These are phyloP conservation scores for Suillus discolor DNA, from an alignment of 768 basidiomycete genomes.

Conservation along the genomic window DNA sequence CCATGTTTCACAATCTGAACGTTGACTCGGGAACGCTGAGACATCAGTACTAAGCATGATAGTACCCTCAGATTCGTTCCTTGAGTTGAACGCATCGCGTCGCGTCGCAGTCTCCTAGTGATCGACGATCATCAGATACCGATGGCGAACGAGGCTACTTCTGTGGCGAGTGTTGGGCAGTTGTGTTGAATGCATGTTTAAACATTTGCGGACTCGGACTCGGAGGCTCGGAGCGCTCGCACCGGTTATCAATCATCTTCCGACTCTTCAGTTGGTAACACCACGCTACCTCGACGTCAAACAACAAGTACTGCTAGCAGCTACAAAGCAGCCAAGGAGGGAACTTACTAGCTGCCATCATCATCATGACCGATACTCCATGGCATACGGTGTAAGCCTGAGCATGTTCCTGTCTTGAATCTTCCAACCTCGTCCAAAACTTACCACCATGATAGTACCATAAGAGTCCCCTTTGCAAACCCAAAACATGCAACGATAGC, in stretches of 20 bases:
- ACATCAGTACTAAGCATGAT: neutral
- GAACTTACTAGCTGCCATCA: slow-evolving; percentile 7
- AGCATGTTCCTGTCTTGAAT: neutral
- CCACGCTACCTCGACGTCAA: neutral
- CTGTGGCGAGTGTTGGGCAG: neutral
- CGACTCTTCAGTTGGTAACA: neutral
- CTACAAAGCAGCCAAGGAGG: neutral
- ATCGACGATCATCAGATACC: neutral
- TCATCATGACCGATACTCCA: slow-evolving; percentile 28
- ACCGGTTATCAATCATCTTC: neutral
- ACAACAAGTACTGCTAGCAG: neutral
- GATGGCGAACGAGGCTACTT: neutral
- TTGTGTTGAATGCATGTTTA: neutral
- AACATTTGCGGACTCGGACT: too few species aligned
- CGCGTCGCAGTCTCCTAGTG: neutral
- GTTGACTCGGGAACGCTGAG: neutral
- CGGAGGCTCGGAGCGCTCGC: neutral
- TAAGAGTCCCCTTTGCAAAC: slow-evolving; percentile 79
- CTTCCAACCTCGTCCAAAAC: neutral
- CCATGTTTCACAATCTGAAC: neutral
- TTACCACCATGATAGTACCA: slow-evolving; percentile 43
- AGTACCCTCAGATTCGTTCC: neutral
- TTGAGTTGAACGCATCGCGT: neutral
- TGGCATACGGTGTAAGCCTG: slow-evolving; percentile 61
- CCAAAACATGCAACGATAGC: slow-evolving; percentile 78